Evolutionary conservation across 108 stramenopile genomes (phyloP).

Genomic region (Cyclostephanos tholiformis): DNA sequence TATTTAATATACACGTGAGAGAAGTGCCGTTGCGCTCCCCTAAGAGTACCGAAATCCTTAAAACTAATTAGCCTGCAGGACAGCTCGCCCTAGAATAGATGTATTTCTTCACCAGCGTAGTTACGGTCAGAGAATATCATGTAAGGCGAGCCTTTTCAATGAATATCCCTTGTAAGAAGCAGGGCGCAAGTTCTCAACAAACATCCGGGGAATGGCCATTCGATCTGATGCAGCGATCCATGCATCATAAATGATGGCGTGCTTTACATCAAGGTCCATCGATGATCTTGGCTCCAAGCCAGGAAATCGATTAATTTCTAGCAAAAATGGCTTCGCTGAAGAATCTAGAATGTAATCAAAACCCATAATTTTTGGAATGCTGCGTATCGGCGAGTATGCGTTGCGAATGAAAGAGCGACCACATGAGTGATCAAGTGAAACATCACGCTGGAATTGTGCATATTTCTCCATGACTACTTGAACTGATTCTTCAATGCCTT

Average conservation of each 20-base stretch:
- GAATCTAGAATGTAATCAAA: slow-evolving; percentile 73
- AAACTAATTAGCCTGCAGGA: too few species aligned
- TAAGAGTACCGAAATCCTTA: too few species aligned
- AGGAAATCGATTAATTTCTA: slow-evolving; percentile 84
- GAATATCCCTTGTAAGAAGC: slow-evolving; percentile 17
- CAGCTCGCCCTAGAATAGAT: too few species aligned
- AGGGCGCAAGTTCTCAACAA: slow-evolving; percentile 14
- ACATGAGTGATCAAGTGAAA: neutral
- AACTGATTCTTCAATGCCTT: slow-evolving; percentile 11
- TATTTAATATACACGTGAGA: slow-evolving; percentile 39
- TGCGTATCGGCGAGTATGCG: slow-evolving; percentile 11
- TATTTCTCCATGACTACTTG: slow-evolving; percentile 34
- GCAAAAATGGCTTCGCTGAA: slow-evolving; percentile 55
- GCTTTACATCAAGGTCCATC: slow-evolving; percentile 30
- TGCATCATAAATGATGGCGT: slow-evolving; percentile 34
- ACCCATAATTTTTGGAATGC: slow-evolving; percentile 77
- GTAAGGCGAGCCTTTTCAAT: slow-evolving; percentile 4
- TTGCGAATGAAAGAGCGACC: neutral
- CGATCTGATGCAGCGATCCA: slow-evolving; percentile 30
- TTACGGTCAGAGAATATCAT: neutral
- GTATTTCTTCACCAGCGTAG: too few species aligned
- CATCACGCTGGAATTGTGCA: slow-evolving; percentile 7
- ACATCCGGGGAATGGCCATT: slow-evolving; percentile 9
- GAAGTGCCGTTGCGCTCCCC: too few species aligned
- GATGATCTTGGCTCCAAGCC: slow-evolving; percentile 40